These are phyloP conservation scores for Hypoxylon rubiginosum DNA, from an alignment of 2,329 filamentous ascomycete genomes.

Conservation along the genomic window DNA sequence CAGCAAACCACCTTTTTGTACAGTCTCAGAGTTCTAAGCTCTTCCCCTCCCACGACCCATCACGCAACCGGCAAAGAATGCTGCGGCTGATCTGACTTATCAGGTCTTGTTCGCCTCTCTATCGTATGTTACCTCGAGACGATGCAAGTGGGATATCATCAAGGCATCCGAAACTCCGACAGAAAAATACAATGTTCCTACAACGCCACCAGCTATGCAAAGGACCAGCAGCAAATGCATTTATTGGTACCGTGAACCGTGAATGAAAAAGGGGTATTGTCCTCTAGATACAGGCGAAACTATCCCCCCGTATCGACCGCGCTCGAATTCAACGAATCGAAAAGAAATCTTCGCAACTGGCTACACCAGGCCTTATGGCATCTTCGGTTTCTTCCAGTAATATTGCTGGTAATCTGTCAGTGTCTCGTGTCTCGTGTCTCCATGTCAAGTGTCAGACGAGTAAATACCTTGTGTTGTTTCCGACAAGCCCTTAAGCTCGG, in stretches of 20 bases:
- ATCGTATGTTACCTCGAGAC: conserved; percentile 24
- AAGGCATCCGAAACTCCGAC: conserved; percentile 29
- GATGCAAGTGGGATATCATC: conserved; percentile 35
- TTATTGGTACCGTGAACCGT: conserved; percentile 12
- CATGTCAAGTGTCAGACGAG: conserved; percentile 29
- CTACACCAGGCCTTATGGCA: conserved; percentile 59
- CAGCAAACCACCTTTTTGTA: conserved; percentile 13
- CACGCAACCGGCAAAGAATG: neutral
- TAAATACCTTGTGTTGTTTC: conserved; percentile 95
- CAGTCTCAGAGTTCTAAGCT: conserved; percentile 23
- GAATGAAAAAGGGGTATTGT: conserved; percentile 32
- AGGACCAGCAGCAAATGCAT: conserved; percentile 12
- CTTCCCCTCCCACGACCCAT: conserved; percentile 5
- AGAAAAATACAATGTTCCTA: conserved; percentile 21
- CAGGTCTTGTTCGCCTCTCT: conserved; percentile 9
- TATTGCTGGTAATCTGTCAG: conserved; percentile 67
- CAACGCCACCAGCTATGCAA: conserved; percentile 51
- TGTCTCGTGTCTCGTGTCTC: conserved; percentile 7
- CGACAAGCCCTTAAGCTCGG: conserved; percentile 89
- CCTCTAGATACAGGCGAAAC: conserved; percentile 5
- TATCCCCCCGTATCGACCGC: neutral
- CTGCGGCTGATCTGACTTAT: conserved; percentile 5
- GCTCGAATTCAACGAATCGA: conserved; percentile 1
- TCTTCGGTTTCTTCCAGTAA: conserved; percentile 75
- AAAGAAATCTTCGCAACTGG: conserved; percentile 20